These are phyloP conservation scores for Arthromyces matolae DNA, from an alignment of 768 basidiomycete genomes.

Conservation along the genomic window DNA sequence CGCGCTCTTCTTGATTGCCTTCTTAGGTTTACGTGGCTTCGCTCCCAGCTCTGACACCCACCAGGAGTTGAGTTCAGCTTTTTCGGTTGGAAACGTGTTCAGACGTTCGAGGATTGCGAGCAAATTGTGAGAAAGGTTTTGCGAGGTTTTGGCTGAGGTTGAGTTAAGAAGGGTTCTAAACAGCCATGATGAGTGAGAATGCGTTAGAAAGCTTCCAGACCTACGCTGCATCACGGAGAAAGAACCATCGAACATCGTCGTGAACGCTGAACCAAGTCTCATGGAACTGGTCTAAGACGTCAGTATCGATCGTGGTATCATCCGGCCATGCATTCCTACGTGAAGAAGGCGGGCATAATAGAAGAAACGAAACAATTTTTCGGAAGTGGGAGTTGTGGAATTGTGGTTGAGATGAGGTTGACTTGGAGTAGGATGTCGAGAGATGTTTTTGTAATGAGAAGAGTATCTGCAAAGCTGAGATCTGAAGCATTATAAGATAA, in stretches of 20 bases:
- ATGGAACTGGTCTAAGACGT: conserved; percentile 62
- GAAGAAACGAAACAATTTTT: conserved; percentile 54
- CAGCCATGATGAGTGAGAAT: conserved; percentile 1
- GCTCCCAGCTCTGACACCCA: conserved; percentile 69
- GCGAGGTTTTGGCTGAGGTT: conserved; percentile 26
- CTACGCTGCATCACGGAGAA: conserved; percentile 75
- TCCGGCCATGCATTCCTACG: conserved; percentile 21
- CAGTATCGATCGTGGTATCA: conserved; percentile 43
- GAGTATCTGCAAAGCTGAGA: conserved; percentile 67
- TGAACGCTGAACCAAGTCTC: conserved; percentile 72
- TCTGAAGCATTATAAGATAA: conserved; percentile 35
- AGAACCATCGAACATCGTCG: conserved; percentile 88
- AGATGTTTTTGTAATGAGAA: conserved; percentile 76
- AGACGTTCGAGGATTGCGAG: conserved; percentile 66
- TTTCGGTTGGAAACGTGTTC: conserved; percentile 69
- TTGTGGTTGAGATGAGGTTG: conserved; percentile 49
- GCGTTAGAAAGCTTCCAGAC: conserved; percentile 18
- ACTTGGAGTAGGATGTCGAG: conserved; percentile 57
- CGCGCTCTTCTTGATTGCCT: conserved; percentile 30
- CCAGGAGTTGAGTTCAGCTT: conserved; percentile 68
- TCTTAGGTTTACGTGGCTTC: conserved; percentile 51
- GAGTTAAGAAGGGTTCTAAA: conserved; percentile 30
- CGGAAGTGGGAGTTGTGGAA: conserved; percentile 68
- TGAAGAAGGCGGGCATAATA: conserved; percentile 56
- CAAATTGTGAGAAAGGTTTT: conserved; percentile 42